Evolutionary conservation across 2,329 filamentous ascomycete species (phyloP).

Genomic region (Madurella fahalii): DNA sequence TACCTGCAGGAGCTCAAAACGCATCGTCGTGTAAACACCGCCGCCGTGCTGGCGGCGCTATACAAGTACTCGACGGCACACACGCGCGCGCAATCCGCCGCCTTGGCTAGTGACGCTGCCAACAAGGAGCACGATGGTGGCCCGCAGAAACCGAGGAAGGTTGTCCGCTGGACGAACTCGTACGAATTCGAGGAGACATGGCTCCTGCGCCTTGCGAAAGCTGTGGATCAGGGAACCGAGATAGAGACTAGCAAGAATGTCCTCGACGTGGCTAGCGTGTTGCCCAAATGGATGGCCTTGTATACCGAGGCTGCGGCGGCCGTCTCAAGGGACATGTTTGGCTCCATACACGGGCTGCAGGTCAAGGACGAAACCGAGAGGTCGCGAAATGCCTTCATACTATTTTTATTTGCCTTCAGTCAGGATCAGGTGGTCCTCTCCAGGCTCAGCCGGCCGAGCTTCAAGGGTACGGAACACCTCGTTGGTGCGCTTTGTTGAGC

Average conservation of each 20-base stretch:
- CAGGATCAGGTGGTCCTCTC: slow-evolving; percentile 55
- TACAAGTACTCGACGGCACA: slow-evolving; percentile 56
- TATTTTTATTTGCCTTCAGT: slow-evolving; percentile 57
- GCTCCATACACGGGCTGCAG: slow-evolving; percentile 44
- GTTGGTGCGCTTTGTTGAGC: neutral
- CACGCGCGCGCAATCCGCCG: slow-evolving; percentile 4
- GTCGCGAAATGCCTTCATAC: slow-evolving; percentile 59
- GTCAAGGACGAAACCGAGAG: slow-evolving; percentile 55
- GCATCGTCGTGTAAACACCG: slow-evolving; percentile 49
- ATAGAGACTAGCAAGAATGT: slow-evolving; percentile 47
- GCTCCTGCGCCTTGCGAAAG: slow-evolving; percentile 88
- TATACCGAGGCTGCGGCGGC: slow-evolving; percentile 50
- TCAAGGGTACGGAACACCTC: slow-evolving; percentile 43
- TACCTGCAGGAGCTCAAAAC: slow-evolving; percentile 55
- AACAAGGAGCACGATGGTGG: slow-evolving; percentile 20
- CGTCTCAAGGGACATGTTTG: slow-evolving; percentile 41
- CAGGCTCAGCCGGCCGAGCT: slow-evolving; percentile 48
- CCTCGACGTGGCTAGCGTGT: slow-evolving; percentile 45
- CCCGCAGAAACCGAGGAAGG: slow-evolving; percentile 19
- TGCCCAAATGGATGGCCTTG: slow-evolving; percentile 56
- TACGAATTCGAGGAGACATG: slow-evolving; percentile 78
- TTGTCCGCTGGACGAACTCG: slow-evolving; percentile 50
- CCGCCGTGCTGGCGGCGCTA: slow-evolving; percentile 52
- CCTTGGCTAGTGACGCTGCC: neutral
- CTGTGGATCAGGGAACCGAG: slow-evolving; percentile 58